A percentile compares a stretch with the other conserved stretches of the same genome.
Conservation (phyloP, 2,329 filamentous ascomycete genomes). For the Arthrinium puccinioides region DNA sequence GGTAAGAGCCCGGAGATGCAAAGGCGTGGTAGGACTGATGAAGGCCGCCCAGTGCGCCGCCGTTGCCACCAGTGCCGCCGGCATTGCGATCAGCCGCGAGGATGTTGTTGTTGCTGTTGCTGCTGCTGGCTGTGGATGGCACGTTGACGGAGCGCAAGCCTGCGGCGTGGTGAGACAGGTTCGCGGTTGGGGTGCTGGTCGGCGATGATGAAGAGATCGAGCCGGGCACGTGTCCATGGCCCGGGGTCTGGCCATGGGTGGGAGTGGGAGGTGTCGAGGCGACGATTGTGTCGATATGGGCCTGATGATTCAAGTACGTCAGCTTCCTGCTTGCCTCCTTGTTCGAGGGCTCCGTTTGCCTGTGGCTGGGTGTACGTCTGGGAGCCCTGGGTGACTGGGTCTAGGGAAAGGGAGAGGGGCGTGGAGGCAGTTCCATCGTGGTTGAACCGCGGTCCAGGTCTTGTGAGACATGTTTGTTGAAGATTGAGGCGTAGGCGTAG, state of each 20-base stretch:
- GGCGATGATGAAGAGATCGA: neutral
- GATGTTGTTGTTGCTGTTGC: neutral
- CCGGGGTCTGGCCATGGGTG: constrained; percentile 6
- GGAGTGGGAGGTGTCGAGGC: constrained; percentile 21
- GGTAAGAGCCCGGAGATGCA: too few species aligned
- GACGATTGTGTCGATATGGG: constrained; percentile 30
- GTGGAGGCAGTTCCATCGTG: too few species aligned
- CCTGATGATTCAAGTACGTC: constrained; percentile 18
- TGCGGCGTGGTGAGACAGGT: neutral
- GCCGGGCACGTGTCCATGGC: neutral
- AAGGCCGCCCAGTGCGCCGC: neutral
- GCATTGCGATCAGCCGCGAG: too few species aligned
- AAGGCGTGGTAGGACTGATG: neutral
- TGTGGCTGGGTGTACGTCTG: too few species aligned
- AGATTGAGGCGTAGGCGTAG: neutral
- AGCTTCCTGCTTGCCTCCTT: too few species aligned
- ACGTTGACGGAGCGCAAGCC: neutral
- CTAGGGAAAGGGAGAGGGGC: too few species aligned
- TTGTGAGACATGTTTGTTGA: too few species aligned
- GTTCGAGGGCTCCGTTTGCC: too few species aligned
- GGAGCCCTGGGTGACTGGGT: too few species aligned
- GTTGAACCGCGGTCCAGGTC: too few species aligned
- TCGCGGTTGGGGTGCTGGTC: neutral
- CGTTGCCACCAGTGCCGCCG: neutral
- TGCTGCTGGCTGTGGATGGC: neutral